Evolutionary conservation across 2,329 filamentous ascomycete genomes (phyloP).

Genomic region (Cryphonectria japonica): DNA sequence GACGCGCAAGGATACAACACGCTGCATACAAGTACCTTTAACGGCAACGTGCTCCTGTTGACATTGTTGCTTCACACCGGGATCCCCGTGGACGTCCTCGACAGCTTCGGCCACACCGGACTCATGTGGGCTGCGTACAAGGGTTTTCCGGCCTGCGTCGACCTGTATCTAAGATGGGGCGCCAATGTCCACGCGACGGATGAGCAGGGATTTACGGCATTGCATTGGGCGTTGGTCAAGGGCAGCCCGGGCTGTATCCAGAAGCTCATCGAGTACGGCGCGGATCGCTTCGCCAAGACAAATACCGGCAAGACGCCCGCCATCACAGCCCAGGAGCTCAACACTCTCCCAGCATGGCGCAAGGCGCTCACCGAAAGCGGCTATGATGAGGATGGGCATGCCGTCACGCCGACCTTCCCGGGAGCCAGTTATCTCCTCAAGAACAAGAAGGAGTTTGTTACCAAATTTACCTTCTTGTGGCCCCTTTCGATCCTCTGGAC

Average conservation of each 20-base stretch:
- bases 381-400: conserved; percentile 77
- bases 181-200: conserved; percentile 90
- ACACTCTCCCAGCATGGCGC: conserved; percentile 80
- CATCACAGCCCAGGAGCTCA: conserved; percentile 86
- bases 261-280: conserved; percentile 93
- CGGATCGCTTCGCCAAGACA: conserved; percentile 90
- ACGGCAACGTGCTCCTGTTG: conserved; percentile 90
- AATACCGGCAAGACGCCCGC: conserved; percentile 88
- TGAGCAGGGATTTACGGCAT: conserved; percentile 88
- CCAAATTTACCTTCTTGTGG: conserved; percentile 86
- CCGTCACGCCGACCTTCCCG: conserved; percentile 71
- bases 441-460: conserved; percentile 77
- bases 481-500: conserved; percentile 78
- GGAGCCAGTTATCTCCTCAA: conserved; percentile 73
- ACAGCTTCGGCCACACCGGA: conserved; percentile 88
- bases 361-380: conserved; percentile 82
- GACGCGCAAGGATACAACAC: conserved; percentile 98
- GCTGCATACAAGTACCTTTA: conserved; percentile 93
- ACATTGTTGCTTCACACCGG: conserved; percentile 91
- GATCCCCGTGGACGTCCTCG: conserved; percentile 88
- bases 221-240: conserved; percentile 97
- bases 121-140: conserved; percentile 99
- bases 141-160: conserved; percentile 88
- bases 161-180: conserved; percentile 91
- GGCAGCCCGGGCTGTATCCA: conserved; percentile 87